Evolutionary conservation across 768 basidiomycete species (phyloP).

Genomic region (Calocybe indica): DNA sequence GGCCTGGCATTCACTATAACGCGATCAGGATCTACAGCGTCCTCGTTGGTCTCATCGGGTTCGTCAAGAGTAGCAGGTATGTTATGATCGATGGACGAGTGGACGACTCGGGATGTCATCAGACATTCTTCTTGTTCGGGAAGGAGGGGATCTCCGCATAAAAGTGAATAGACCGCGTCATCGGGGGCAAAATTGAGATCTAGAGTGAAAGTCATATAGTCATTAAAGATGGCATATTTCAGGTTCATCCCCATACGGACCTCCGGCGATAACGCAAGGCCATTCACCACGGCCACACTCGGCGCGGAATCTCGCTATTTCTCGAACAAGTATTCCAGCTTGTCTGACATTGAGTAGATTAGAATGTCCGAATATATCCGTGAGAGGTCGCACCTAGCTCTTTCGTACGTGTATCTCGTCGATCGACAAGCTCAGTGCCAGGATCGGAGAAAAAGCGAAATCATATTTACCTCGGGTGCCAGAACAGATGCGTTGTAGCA

Average conservation of each 20-base stretch:
- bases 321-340: slow-evolving; percentile 64
- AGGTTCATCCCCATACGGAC: slow-evolving; percentile 31
- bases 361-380: not conserved
- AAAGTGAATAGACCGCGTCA: slow-evolving; percentile 77
- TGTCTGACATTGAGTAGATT: slow-evolving; percentile 46
- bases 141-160: slow-evolving; percentile 57
- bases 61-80: slow-evolving; percentile 24
- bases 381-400: slow-evolving; percentile 46
- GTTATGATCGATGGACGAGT: slow-evolving; percentile 62
- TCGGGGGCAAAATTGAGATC: slow-evolving; percentile 89
- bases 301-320: slow-evolving; percentile 50
- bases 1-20: slow-evolving; percentile 70
- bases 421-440: slow-evolving; percentile 9
- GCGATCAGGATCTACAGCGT: slow-evolving; percentile 57
- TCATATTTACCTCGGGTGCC: slow-evolving; percentile 75
- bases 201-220: slow-evolving; percentile 20
- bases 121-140: slow-evolving; percentile 47
- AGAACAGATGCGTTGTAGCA: slow-evolving; percentile 91
- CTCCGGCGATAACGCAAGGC: slow-evolving; percentile 84
- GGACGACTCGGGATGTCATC: slow-evolving; percentile 63
- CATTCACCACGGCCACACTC: slow-evolving; percentile 42
- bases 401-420: slow-evolving; percentile 73
- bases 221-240: not conserved
- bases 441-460: not conserved
- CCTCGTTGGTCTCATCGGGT: slow-evolving; percentile 39